Evolutionary conservation across 352 stramenopile species (phyloP).

Genomic region (Pythium sukuiense): DNA sequence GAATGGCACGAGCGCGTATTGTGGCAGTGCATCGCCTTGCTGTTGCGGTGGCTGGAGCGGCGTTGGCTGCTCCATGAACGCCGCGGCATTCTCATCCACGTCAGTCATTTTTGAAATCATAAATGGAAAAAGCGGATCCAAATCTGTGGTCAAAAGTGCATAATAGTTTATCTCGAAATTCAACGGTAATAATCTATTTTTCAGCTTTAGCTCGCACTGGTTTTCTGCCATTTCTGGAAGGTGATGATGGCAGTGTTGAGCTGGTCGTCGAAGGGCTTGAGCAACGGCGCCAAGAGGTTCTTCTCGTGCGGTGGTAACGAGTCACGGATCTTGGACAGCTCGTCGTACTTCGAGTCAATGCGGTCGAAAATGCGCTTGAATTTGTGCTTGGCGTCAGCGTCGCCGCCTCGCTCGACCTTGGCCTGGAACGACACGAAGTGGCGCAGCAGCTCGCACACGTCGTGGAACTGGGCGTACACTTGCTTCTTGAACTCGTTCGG

Average conservation of each 20-base stretch:
- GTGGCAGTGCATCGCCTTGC: background rate
- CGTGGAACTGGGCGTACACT: constrained; percentile 85
- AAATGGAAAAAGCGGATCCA: too few species aligned
- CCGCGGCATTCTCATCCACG: background rate
- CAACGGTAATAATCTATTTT: constrained; percentile 8
- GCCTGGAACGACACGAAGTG: constrained; percentile 86
- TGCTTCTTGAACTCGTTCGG: constrained; percentile 87
- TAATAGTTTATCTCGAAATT: background rate
- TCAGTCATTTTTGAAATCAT: constrained; percentile 7
- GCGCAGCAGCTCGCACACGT: constrained; percentile 79
- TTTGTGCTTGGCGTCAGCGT: constrained; percentile 65
- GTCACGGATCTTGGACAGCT: constrained; percentile 80
- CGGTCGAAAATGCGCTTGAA: constrained; percentile 86
- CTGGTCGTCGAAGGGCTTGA: constrained; percentile 87
- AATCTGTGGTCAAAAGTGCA: background rate
- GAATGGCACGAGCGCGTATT: constrained; percentile 58
- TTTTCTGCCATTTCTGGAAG: constrained; percentile 27
- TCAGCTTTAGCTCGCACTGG: constrained; percentile 3
- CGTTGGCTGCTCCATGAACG: constrained; percentile 27
- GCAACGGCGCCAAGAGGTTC: constrained; percentile 75
- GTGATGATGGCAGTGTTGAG: constrained; percentile 89
- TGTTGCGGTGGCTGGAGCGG: constrained; percentile 4
- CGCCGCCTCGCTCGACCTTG: constrained; percentile 53
- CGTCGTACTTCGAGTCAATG: constrained; percentile 88
- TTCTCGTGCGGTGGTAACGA: constrained; percentile 80